These are phyloP conservation scores for Ceratocystis variospora DNA, from an alignment of 2,329 filamentous ascomycete species.

Conservation along the genomic window DNA sequence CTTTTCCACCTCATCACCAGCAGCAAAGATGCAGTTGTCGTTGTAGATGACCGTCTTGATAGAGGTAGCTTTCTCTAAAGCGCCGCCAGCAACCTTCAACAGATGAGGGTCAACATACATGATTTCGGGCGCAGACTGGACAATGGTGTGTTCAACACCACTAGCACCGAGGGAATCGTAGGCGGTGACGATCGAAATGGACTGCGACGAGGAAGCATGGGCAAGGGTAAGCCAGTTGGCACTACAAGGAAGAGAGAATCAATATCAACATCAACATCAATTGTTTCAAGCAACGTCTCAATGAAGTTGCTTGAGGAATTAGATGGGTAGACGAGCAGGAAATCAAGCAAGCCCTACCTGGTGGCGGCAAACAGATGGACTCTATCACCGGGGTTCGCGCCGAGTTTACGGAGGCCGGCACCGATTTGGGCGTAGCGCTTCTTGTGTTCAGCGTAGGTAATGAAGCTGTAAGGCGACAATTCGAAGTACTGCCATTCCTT, in stretches of 20 bases:
- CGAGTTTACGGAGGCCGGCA: constrained; percentile 59
- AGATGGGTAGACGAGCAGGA: background rate
- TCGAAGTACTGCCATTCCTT: constrained; percentile 91
- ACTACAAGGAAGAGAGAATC: constrained; percentile 30
- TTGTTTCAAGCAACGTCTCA: background rate
- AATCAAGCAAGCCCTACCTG: constrained; percentile 37
- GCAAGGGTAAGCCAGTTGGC: constrained; percentile 74
- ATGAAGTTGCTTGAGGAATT: background rate
- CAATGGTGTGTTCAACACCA: constrained; percentile 72
- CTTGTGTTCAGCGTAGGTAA: constrained; percentile 69
- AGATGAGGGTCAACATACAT: constrained; percentile 83
- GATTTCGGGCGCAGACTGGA: constrained; percentile 63
- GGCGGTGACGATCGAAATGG: constrained; percentile 80
- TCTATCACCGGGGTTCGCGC: constrained; percentile 51
- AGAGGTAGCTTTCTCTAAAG: constrained; percentile 42
- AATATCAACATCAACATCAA: background rate
- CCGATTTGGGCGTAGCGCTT: constrained; percentile 55
- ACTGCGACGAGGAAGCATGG: constrained; percentile 66
- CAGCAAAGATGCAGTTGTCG: constrained; percentile 39
- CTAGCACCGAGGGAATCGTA: constrained; percentile 84
- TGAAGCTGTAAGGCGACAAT: constrained; percentile 61
- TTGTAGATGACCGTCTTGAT: constrained; percentile 52
- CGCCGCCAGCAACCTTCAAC: constrained; percentile 43
- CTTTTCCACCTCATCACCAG: constrained; percentile 37
- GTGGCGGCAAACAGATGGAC: constrained; percentile 78